A percentile compares a stretch with the other conserved stretches of the same genome.
Evolutionary conservation across 2,329 filamentous ascomycete genomes (phyloP).

Genomic region (Rutstroemia sp.): DNA sequence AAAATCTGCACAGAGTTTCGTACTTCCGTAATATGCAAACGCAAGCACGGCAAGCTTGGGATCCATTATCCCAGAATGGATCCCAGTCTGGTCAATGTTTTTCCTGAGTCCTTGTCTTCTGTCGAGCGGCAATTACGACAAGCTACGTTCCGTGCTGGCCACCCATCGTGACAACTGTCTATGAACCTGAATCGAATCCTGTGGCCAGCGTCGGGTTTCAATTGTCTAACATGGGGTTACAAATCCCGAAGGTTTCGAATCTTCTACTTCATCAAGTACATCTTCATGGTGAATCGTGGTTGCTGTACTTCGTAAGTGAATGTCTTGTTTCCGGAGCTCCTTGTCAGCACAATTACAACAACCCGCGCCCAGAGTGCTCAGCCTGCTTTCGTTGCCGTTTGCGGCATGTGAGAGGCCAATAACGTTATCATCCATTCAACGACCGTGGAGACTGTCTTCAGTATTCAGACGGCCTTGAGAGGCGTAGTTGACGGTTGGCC

Average conservation of each 20-base stretch:
- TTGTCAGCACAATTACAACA: neutral
- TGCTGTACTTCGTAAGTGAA: neutral
- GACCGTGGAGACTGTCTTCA: neutral
- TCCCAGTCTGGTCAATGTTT: neutral
- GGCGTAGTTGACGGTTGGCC: constrained; percentile 3
- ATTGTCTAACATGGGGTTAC: neutral
- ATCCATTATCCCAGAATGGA: neutral
- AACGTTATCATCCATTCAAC: neutral
- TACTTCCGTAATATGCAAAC: neutral
- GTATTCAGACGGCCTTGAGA: constrained; percentile 3
- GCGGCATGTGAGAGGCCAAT: neutral
- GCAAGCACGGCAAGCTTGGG: neutral
- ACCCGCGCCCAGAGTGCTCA: neutral
- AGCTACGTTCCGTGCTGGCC: neutral
- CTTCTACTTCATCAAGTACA: neutral
- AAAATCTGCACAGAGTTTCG: no score
- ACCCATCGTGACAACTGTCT: neutral
- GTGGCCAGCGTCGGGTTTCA: neutral
- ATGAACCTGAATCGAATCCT: neutral
- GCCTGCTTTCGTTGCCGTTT: neutral
- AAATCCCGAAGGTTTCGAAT: neutral
- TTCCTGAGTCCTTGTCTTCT: neutral
- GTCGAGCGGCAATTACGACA: neutral
- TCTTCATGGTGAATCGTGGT: neutral
- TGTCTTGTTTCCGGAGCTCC: neutral